phyloP scores from a whole-genome alignment of 345 rosid species.

The Passiflora organensis region DNA sequence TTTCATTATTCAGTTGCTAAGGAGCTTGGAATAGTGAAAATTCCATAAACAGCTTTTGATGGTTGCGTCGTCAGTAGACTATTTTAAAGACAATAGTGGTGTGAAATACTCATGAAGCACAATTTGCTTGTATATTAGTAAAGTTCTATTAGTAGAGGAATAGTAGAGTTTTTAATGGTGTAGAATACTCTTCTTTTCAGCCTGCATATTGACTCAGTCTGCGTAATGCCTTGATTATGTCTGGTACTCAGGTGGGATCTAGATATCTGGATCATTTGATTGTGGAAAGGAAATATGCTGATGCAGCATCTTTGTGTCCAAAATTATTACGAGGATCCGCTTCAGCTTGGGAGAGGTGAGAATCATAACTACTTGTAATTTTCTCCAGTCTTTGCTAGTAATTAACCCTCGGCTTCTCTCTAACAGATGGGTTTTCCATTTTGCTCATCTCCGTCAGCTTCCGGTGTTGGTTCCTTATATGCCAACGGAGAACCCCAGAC shows the following conservation, averaged over 20 bases:
- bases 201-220: conserved; percentile 11
- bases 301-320: conserved; percentile 97
- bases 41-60: too few species aligned
- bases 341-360: conserved; percentile 97
- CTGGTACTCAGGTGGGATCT: conserved; percentile 75
- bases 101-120: too few species aligned
- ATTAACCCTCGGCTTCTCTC: conserved; percentile 21
- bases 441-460: conserved; percentile 97
- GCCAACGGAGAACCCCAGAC: conserved; percentile 85
- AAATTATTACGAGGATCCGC: conserved; percentile 89
- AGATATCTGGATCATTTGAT: conserved; percentile 98
- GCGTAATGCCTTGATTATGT: conserved; percentile 10
- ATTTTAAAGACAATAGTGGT: too few species aligned
- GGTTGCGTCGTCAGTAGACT: too few species aligned
- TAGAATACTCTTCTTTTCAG: not conserved
- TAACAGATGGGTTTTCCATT: conserved; percentile 97
- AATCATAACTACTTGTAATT: conserved; percentile 8
- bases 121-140: too few species aligned
- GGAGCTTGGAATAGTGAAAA: too few species aligned
- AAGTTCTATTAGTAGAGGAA: too few species aligned
- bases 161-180: too few species aligned
- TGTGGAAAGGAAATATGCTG: conserved; percentile 91
- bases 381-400: conserved; percentile 16
- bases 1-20: too few species aligned
- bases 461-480: conserved; percentile 93